Evolutionary conservation across 1,139 yeast genomes (phyloP).

Genomic region (Suhomyces choctaworum): DNA sequence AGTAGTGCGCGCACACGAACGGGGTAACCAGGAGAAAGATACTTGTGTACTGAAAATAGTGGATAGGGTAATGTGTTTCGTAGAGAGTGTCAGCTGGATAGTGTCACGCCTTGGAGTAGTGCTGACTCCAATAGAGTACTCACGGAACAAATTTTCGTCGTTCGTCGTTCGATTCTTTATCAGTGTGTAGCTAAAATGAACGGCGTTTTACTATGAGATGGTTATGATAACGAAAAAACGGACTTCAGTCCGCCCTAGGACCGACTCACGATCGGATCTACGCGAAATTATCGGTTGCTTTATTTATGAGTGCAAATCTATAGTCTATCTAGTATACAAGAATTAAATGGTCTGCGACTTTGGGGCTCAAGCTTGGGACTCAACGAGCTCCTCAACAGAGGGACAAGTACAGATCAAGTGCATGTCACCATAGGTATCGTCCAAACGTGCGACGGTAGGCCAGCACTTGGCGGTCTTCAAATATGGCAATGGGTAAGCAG

Average conservation of each 20-base stretch:
- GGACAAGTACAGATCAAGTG: conserved; percentile 94
- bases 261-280: no score
- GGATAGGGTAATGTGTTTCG: no score
- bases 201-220: no score
- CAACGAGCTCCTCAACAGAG: conserved; percentile 67
- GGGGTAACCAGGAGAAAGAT: not conserved
- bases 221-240: no score
- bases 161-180: no score
- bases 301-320: conserved; percentile 8
- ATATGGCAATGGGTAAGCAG: conserved; percentile 84
- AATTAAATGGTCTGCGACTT: not conserved
- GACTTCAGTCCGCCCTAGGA: no score
- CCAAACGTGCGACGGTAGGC: conserved; percentile 92
- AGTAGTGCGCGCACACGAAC: conserved; percentile 1
- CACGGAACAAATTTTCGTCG: no score
- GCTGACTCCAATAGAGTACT: no score
- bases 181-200: no score
- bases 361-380: conserved; percentile 7
- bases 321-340: conserved; percentile 7
- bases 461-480: conserved; percentile 80
- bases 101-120: no score
- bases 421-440: conserved; percentile 93
- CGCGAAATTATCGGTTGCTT: not conserved
- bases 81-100: no score
- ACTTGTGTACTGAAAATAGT: no score